Conservation (phyloP, 805 yeast genomes). For the Scheffersomyces stipitis region DNA sequence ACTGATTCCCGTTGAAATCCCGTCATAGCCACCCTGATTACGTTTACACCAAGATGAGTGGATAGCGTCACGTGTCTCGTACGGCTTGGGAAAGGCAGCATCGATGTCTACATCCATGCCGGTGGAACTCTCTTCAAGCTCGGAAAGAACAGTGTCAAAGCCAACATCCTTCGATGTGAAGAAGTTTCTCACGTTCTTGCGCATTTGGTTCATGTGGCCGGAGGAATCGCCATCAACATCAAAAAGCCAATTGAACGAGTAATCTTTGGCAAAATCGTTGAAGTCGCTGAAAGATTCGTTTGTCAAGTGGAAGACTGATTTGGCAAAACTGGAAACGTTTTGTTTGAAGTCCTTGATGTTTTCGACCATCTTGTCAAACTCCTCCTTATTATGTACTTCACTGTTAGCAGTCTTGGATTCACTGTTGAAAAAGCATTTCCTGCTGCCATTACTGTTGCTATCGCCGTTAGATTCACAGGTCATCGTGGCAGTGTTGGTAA, state of each 20-base stretch:
- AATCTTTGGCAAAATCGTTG: slow-evolving; percentile 20
- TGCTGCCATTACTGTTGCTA: too few relatives aligned
- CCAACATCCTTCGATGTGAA: too few relatives aligned
- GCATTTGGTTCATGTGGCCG: slow-evolving; percentile 2
- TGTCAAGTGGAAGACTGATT: slow-evolving; percentile 23
- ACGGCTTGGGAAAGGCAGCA: slow-evolving; percentile 19
- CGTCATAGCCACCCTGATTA: background rate
- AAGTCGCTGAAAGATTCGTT: slow-evolving; percentile 20
- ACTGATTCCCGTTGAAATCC: background rate
- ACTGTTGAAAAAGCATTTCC: too few relatives aligned
- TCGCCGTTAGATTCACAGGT: too few relatives aligned
- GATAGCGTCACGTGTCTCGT: slow-evolving; percentile 15
- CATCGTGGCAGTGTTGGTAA: too few relatives aligned
- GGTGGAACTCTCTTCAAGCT: background rate
- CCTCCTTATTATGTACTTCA: too few relatives aligned
- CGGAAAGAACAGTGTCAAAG: background rate
- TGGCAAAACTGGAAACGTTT: slow-evolving; percentile 24
- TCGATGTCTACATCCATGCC: slow-evolving; percentile 11
- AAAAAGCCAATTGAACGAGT: slow-evolving; percentile 16
- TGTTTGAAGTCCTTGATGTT: slow-evolving; percentile 25
- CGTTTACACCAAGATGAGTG: background rate
- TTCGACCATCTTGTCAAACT: slow-evolving; percentile 22
- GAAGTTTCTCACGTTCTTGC: background rate
- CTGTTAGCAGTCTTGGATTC: slow-evolving; percentile 6
- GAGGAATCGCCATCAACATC: slow-evolving; percentile 4